Evolutionary conservation across 2,329 filamentous ascomycete species (phyloP).

Genomic region (Gaeumannomyces tritici): DNA sequence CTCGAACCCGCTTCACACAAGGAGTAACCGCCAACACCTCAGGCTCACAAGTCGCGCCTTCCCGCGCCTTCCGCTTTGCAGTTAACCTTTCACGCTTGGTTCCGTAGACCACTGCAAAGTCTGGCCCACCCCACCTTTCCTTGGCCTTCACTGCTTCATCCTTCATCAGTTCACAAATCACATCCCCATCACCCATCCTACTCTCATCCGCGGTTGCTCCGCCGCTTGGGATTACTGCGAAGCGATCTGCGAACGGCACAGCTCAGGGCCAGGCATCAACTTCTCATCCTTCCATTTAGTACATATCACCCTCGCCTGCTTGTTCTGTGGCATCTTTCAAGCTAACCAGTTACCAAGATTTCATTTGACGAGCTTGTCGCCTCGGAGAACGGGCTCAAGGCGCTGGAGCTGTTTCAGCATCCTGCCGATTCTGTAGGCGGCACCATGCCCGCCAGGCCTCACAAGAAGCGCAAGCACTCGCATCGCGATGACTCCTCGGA

Average conservation of each 20-base stretch:
- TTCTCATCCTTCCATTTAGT: not conserved
- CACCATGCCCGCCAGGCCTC: not conserved
- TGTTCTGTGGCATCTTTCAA: not conserved
- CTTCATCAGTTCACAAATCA: not conserved
- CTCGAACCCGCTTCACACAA: too few relatives aligned
- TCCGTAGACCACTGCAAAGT: too few relatives aligned
- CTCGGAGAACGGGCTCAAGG: conserved; percentile 11
- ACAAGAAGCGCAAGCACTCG: conserved; percentile 3
- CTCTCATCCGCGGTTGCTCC: not conserved
- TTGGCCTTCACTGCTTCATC: not conserved
- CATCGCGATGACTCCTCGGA: conserved; percentile 4
- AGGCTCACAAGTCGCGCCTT: too few relatives aligned
- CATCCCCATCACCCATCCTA: not conserved
- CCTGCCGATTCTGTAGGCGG: not conserved
- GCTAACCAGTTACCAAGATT: not conserved
- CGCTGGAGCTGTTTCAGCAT: conserved; percentile 4
- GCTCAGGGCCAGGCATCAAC: not conserved
- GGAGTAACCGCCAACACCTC: too few relatives aligned
- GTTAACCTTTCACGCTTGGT: too few relatives aligned
- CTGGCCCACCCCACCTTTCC: not conserved
- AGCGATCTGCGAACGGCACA: not conserved
- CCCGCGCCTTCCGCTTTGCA: too few relatives aligned
- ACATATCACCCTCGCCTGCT: not conserved
- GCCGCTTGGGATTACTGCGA: too few relatives aligned
- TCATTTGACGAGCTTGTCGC: conserved; percentile 2